phyloP scores from a whole-genome alignment of 2,329 filamentous ascomycete genomes.

The Arthrobotrys iridis region DNA sequence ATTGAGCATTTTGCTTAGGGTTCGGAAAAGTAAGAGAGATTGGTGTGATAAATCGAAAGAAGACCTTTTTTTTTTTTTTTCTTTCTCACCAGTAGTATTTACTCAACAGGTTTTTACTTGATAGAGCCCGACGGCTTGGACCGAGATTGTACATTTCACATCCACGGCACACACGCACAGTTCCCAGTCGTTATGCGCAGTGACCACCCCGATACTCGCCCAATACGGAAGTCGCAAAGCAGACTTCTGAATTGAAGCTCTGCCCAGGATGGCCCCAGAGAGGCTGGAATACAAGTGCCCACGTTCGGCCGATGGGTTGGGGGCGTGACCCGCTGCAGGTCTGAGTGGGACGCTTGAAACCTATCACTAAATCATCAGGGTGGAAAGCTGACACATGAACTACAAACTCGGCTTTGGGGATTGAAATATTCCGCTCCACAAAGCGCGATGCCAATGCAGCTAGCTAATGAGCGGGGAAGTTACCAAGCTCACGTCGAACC shows the following conservation, averaged over 20 bases:
- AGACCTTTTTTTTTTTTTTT: too few relatives aligned
- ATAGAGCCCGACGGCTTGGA: constrained; percentile 25
- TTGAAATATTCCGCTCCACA: constrained; percentile 48
- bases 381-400: constrained; percentile 25
- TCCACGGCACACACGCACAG: constrained; percentile 40
- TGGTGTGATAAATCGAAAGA: constrained; percentile 35
- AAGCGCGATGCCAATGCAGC: constrained; percentile 34
- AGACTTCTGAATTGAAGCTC: constrained; percentile 13
- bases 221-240: constrained; percentile 44
- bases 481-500: constrained; percentile 30
- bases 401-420: constrained; percentile 27
- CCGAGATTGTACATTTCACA: constrained; percentile 24
- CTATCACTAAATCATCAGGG: constrained; percentile 37
- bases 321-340: constrained; percentile 48
- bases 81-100: constrained; percentile 26
- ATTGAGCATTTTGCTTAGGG: constrained; percentile 2
- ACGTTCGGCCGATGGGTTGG: constrained; percentile 42
- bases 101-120: constrained; percentile 26
- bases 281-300: constrained; percentile 21
- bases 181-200: constrained; percentile 25
- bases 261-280: constrained; percentile 33
- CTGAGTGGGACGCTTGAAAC: constrained; percentile 34
- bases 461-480: constrained; percentile 39
- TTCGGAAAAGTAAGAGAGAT: constrained; percentile 16
- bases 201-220: constrained; percentile 25